A percentile compares a stretch with the other conserved stretches of the same genome.
Conservation (phyloP, 148 eudicot genomes). For the Rhododendron williamsianum region DNA sequence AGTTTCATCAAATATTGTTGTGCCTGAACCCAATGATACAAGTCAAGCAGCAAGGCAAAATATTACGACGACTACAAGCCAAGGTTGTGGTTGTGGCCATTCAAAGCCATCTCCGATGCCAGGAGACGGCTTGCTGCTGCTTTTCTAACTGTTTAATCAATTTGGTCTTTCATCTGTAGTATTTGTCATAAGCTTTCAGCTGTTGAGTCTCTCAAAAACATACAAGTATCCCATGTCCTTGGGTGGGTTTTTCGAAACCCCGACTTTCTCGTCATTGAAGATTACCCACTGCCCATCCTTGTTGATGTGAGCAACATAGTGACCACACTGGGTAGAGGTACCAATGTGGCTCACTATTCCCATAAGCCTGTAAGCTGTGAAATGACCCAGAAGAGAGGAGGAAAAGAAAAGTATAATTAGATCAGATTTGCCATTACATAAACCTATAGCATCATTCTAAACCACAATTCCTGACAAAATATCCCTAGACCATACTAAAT, state of each 20-base stretch:
- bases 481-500: no score
- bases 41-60: not conserved
- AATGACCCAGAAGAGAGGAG: constrained; percentile 3
- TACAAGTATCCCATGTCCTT: constrained; percentile 97
- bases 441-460: not conserved
- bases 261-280: constrained; percentile 85
- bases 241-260: constrained; percentile 83
- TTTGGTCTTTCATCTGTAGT: not conserved
- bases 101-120: not conserved
- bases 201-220: constrained; percentile 61
- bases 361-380: constrained; percentile 67
- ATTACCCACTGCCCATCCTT: constrained; percentile 94
- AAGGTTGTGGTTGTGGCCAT: not conserved
- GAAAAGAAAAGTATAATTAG: not conserved
- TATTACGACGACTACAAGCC: not conserved
- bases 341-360: constrained; percentile 96
- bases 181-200: constrained; percentile 19
- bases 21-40: not conserved
- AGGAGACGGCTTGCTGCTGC: not conserved
- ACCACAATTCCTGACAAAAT: not conserved
- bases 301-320: constrained; percentile 86
- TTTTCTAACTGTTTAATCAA: not conserved
- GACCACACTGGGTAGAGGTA: constrained; percentile 97
- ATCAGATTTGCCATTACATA: not conserved
- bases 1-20: not conserved